A percentile compares a stretch with the other conserved stretches of the same genome.
phyloP scores from a whole-genome alignment of 345 rosid genomes.

The Bruguiera parviflora region DNA sequence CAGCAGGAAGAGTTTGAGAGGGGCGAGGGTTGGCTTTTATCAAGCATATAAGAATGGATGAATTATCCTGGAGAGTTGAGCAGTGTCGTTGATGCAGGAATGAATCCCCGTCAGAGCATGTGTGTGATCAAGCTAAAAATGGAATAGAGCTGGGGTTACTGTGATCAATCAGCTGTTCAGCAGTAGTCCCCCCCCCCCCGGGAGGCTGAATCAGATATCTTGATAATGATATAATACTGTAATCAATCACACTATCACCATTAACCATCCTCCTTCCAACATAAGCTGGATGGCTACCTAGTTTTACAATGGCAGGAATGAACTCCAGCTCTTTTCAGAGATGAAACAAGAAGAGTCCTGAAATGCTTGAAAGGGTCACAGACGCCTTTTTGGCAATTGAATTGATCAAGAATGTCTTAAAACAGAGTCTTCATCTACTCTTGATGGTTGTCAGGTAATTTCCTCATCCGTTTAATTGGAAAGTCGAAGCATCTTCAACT shows the following conservation, averaged over 20 bases:
- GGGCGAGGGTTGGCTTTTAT: conserved; percentile 39
- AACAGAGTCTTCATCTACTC: too few relatives aligned
- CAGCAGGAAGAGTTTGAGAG: conserved; percentile 37
- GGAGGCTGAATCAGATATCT: conserved; percentile 42
- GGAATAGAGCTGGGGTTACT: conserved; percentile 49
- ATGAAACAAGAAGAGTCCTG: too few relatives aligned
- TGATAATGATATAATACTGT: conserved; percentile 23
- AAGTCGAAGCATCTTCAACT: not conserved
- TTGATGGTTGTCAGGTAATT: too few relatives aligned
- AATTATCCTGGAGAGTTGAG: conserved; percentile 44
- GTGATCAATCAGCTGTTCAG: conserved; percentile 46
- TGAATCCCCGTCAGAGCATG: conserved; percentile 34
- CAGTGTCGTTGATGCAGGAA: conserved; percentile 41
- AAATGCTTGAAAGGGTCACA: not conserved
- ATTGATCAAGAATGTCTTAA: too few relatives aligned
- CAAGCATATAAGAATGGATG: conserved; percentile 37
- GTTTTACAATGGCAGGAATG: not conserved
- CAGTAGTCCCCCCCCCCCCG: conserved; percentile 46
- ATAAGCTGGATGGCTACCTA: not conserved
- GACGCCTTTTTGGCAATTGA: not conserved
- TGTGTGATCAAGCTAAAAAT: conserved; percentile 47
- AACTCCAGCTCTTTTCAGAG: too few relatives aligned
- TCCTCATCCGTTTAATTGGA: too few relatives aligned
- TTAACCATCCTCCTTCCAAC: too few relatives aligned
- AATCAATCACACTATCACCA: not conserved